Base-by-base conservation (phyloP, 2,329 filamentous ascomycete genomes). In the Fusarium lateritium region DNA sequence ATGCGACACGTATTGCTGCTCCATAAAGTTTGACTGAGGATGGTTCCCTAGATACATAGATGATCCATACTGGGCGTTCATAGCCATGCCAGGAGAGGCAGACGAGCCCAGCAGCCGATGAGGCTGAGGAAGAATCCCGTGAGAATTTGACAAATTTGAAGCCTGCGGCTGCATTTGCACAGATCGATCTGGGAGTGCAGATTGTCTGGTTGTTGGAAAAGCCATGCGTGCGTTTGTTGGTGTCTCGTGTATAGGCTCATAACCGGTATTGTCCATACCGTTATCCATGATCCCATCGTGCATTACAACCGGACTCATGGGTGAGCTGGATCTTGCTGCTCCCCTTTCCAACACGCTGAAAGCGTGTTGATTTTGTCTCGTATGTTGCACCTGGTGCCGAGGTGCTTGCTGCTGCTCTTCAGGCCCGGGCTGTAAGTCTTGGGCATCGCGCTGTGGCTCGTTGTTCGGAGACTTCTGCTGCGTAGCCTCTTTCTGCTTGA, bases 41-140 rank as follows among this genome's bases (percentile, higher is more conserved):
- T 80, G 79, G n/a, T 80, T 74, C 1, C 79, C 74, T 7, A 83
- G 75, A 7, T 83, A 76, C 14, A 79, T 78, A 31, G 79, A 81
- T 26, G 81, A 80, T 22, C 70, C 78, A 47, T 81, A 80, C 17
- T 80, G 77, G 9, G 80, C 63, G 19, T 77, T 77, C 31, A 82
- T 72, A 11, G 77, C 54, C 52, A 80, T 70, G 1, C 49, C 63
- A 7, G 65, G 33, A 7, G 70, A 36, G 19, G 76, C 63, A 15
- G 74, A 68, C 26, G 76, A 68, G 5, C 65, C 70, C 9, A 78
- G 65, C 19, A 74, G 73, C 36, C 67, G 73, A 22, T 73, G 59
- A 14, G 72, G 68, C 14, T 71, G 74, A 6, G 70, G 55, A 19
- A 75, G 58, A 8, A 50, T 56, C 17, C 58, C 65, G 9, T 59